These are phyloP conservation scores for Fusarium multiceps DNA, from an alignment of 2,329 filamentous ascomycete genomes.

Conservation along the genomic window DNA sequence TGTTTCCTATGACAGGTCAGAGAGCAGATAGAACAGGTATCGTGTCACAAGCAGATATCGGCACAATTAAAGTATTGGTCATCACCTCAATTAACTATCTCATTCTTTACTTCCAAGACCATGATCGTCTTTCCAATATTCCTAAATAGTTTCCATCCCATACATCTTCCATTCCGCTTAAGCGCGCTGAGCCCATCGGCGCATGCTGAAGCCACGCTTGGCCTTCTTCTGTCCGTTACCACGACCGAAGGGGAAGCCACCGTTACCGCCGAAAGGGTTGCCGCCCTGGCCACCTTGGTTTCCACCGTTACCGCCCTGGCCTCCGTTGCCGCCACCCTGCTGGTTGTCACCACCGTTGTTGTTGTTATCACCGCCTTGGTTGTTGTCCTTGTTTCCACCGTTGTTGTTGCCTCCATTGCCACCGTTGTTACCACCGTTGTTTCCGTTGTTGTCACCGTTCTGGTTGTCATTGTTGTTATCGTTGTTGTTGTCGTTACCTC, in stretches of 20 bases:
- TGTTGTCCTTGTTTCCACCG: too few species aligned
- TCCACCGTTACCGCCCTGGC: background rate
- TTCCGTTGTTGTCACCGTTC: background rate
- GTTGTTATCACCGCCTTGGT: background rate
- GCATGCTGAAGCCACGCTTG: conserved; percentile 16
- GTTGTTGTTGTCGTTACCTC: background rate
- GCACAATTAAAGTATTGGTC: background rate
- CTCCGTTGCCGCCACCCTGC: background rate
- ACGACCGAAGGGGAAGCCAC: conserved; percentile 15
- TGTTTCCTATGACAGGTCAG: conserved; percentile 19
- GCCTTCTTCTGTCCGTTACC: conserved; percentile 18
- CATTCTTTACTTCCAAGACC: background rate
- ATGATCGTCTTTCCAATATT: background rate
- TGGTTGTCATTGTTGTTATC: conserved; percentile 17
- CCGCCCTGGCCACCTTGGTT: background rate
- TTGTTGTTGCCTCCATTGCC: background rate
- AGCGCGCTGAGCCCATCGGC: conserved; percentile 30
- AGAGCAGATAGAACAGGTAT: background rate
- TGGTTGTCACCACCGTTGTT: background rate
- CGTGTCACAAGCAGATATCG: background rate
- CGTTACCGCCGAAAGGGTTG: background rate
- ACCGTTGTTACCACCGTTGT: background rate
- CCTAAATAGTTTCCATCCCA: background rate
- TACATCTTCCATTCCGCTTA: background rate
- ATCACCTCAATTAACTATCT: conserved; percentile 18